Base-by-base conservation (phyloP, 768 basidiomycete species). In the Mycena latifolia region DNA sequence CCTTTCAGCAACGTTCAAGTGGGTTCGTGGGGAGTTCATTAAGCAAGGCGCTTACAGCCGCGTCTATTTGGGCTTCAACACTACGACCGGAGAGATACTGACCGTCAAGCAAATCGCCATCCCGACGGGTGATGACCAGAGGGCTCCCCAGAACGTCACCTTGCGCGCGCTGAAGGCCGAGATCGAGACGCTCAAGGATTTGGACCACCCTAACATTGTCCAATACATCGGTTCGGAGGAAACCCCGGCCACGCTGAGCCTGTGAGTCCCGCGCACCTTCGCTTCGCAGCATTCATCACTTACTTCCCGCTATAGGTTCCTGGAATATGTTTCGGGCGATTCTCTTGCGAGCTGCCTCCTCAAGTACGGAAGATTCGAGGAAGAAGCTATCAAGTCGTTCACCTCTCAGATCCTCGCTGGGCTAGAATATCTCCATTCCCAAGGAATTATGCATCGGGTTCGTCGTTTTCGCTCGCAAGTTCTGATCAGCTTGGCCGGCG, bases 31-130 rank as follows among this genome's bases (percentile, higher is more conserved):
- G 55, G 96, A 98, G 79, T 85, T 99, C 37, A 98, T 99, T 66
- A 98, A 98, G 33, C 95, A 93, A 74, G 98, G 98, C 27, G 96
- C 96, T 15, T 99, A 96, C 73, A 98, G 98, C 15, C 89, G 93
- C 45, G 98, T 99, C 29, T 99, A 98, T 74, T 88, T 99, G 61
- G 98, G 94, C 20, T 82, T 99, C 63, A 99, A 99, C 76, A 94
- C 94, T 29, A 96, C 94, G 4, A 97, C 96, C 0, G 96, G 96
- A 61, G 96, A 99, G 79, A 97, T 98, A 94, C 96, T 99, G 73
- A 98, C 98, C 20, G 98, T 99, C 69, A 99, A 99, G 79, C 98
- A 99, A 79, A 98, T 99, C 50, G 98, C 99, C 76, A 87, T 96
- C 63, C 97, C 98, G 2, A 96, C 95, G 10, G 89, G 90, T n/a